These are phyloP conservation scores for Eucalyptus polybractea DNA, from an alignment of 345 rosid genomes.

Conservation along the genomic window DNA sequence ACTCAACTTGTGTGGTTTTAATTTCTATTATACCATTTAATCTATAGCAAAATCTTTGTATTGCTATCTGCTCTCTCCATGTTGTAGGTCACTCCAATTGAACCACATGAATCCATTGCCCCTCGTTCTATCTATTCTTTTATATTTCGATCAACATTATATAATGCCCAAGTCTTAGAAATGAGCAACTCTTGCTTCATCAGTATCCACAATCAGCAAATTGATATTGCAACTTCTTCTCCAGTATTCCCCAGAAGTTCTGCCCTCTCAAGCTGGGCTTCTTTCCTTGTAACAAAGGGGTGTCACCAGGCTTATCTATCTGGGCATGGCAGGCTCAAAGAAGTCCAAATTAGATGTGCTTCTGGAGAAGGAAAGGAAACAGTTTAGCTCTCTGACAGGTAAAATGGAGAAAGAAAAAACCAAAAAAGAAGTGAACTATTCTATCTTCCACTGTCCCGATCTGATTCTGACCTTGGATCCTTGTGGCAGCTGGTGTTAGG, in stretches of 20 bases:
- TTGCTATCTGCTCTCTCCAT: not conserved
- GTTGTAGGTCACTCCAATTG: rapidly evolving
- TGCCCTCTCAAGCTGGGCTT: not conserved
- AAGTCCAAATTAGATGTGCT: not conserved
- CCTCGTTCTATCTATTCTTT: not conserved
- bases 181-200: not conserved
- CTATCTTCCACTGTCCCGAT: not conserved
- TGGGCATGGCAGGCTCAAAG: not conserved
- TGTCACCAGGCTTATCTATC: not conserved
- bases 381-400: not conserved
- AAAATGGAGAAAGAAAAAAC: not conserved
- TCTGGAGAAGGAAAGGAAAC: not conserved
- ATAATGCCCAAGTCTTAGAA: not conserved
- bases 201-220: not conserved
- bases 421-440: not conserved
- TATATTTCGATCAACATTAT: not conserved
- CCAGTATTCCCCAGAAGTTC: not conserved
- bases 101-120: rapidly evolving
- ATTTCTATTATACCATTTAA: not conserved
- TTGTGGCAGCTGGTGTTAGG: not conserved
- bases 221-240: not conserved
- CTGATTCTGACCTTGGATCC: not conserved
- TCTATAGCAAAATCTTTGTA: rapidly evolving
- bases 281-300: not conserved
- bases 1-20: not conserved